phyloP scores from a whole-genome alignment of 805 yeast species.

The Suhomyces vadensis region DNA sequence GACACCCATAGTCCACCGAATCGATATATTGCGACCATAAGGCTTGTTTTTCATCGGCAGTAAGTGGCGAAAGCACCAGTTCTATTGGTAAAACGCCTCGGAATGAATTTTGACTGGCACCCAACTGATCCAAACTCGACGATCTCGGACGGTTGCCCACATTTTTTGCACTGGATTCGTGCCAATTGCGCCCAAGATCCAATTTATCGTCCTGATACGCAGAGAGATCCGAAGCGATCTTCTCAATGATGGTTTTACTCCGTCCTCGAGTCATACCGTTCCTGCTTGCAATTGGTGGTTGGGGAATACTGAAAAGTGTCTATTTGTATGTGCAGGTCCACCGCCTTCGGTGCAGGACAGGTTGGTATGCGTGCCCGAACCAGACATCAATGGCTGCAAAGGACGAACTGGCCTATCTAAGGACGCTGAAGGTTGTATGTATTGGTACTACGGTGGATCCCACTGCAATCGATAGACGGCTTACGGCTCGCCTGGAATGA shows the following conservation, averaged over 20 bases:
- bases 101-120: not conserved
- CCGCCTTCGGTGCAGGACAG: too few species aligned
- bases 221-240: conserved; percentile 58
- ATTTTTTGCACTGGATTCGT: not conserved
- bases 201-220: conserved; percentile 10
- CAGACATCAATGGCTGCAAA: not conserved
- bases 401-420: too few species aligned
- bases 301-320: not conserved
- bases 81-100: not conserved
- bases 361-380: not conserved
- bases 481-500: too few species aligned
- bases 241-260: conserved; percentile 62
- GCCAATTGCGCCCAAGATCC: conserved; percentile 17
- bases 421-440: too few species aligned
- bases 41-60: conserved; percentile 33
- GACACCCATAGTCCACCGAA: conserved; percentile 43
- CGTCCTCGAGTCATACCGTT: conserved; percentile 45
- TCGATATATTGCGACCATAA: conserved; percentile 35
- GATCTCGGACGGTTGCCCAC: conserved; percentile 2
- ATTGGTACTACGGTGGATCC: too few species aligned
- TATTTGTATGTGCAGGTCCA: too few species aligned
- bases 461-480: too few species aligned
- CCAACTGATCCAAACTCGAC: not conserved
- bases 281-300: not conserved
- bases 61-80: conserved; percentile 32